A percentile compares a stretch with the other conserved stretches of the same genome.
These are phyloP conservation scores for Phalaenopsis aphrodite DNA, from an alignment of 106 monocot genomes.

Conservation along the genomic window DNA sequence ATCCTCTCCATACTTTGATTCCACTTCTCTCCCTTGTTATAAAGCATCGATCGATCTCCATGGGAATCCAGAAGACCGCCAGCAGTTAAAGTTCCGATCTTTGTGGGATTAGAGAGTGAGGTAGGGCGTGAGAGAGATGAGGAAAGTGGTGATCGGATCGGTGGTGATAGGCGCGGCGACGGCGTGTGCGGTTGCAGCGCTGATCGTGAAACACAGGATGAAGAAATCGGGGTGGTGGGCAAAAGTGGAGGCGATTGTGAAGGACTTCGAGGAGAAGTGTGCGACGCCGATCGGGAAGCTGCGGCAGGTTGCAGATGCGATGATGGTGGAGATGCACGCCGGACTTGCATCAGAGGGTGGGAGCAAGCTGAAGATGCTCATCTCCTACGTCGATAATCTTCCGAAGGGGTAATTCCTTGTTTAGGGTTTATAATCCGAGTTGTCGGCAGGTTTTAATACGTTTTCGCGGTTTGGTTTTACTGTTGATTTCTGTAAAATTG, in stretches of 20 bases:
- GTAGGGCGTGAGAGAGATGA: slow-evolving; percentile 14
- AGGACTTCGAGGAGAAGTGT: slow-evolving; percentile 65
- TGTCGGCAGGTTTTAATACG: neutral
- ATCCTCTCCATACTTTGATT: neutral
- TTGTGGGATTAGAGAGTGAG: neutral
- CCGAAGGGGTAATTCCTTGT: slow-evolving; percentile 60
- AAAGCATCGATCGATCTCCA: neutral
- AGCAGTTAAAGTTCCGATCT: neutral
- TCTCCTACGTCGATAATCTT: slow-evolving; percentile 88
- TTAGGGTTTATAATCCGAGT: neutral
- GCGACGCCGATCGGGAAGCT: slow-evolving; percentile 68
- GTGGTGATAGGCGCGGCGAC: slow-evolving; percentile 58
- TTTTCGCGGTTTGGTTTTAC: neutral
- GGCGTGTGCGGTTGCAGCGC: slow-evolving; percentile 56
- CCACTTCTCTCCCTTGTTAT: neutral
- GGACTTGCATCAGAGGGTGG: slow-evolving; percentile 78
- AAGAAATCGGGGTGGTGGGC: slow-evolving; percentile 33
- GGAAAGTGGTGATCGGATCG: slow-evolving; percentile 51
- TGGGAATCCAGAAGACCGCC: neutral
- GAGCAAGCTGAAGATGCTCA: slow-evolving; percentile 95
- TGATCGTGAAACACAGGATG: slow-evolving; percentile 50
- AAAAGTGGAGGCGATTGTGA: slow-evolving; percentile 42
- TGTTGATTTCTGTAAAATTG: neutral
- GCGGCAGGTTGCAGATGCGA: slow-evolving; percentile 77
- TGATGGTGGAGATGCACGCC: slow-evolving; percentile 93